A percentile compares a stretch with the other conserved stretches of the same genome.
phyloP scores from a whole-genome alignment of 2,329 filamentous ascomycete genomes.

The Hypocreales sp. region DNA sequence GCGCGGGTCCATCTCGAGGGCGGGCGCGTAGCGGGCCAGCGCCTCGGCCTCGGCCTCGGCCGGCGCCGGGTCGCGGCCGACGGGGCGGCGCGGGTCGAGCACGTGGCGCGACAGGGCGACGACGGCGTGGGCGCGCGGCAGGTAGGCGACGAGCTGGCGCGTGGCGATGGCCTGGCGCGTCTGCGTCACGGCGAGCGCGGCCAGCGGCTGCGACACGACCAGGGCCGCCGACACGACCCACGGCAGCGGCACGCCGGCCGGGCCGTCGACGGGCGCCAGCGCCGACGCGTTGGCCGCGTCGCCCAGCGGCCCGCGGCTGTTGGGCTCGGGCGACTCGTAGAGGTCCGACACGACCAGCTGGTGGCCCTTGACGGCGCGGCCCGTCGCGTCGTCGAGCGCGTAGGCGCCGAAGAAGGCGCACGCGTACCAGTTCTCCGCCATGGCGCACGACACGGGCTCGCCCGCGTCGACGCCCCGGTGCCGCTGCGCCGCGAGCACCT shows the following conservation, averaged over 20 bases:
- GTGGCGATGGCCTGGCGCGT: slow-evolving; percentile 86
- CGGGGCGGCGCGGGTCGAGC: slow-evolving; percentile 74
- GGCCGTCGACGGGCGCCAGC: slow-evolving; percentile 46
- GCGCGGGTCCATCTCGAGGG: slow-evolving; percentile 71
- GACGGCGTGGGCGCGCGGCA: slow-evolving; percentile 59
- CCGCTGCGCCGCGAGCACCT: slow-evolving; percentile 54
- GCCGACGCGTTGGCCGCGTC: slow-evolving; percentile 60
- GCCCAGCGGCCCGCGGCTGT: slow-evolving; percentile 70
- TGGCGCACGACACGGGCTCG: slow-evolving; percentile 58
- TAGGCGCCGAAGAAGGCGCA: slow-evolving; percentile 64
- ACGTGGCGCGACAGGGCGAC: slow-evolving; percentile 63
- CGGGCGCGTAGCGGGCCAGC: slow-evolving; percentile 57
- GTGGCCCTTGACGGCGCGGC: slow-evolving; percentile 60
- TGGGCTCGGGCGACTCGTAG: slow-evolving; percentile 70
- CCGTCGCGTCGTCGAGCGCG: slow-evolving; percentile 33
- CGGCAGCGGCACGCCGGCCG: slow-evolving; percentile 44
- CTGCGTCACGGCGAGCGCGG: slow-evolving; percentile 66
- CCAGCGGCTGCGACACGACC: slow-evolving; percentile 65
- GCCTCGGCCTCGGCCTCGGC: slow-evolving; percentile 69
- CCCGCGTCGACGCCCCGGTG: slow-evolving; percentile 60
- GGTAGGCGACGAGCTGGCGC: slow-evolving; percentile 64
- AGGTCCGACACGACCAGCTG: slow-evolving; percentile 78
- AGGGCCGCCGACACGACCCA: slow-evolving; percentile 68
- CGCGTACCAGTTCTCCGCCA: slow-evolving; percentile 91
- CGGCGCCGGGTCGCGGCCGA: slow-evolving; percentile 68